Evolutionary conservation across 305 asterid genomes (phyloP), one percentile per base, ranked within the genome.

Genomic region (Withania somnifera): DNA sequence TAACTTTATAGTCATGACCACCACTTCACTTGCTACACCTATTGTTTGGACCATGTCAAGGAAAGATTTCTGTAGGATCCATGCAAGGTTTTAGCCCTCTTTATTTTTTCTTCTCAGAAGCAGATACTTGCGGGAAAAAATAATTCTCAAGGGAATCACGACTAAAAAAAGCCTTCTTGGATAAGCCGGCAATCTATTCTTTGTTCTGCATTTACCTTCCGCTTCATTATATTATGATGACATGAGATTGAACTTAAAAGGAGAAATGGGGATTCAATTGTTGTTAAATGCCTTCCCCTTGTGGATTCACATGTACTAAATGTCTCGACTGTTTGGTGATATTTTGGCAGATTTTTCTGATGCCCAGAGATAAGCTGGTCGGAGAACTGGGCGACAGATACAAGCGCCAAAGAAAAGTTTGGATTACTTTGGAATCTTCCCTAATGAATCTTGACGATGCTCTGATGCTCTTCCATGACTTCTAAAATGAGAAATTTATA

Each of bases 361-460:
- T 92, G 81, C 95, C 97, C 7, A 82, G 75, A 81, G 98, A 91
- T 19, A 91, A 90, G 90, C 94, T 87, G 13, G 87, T 75, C 0
- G 93, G 90, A 17, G 93, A 91, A 57, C 76, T 85, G 79, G 84
- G n/a, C 77, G 84, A 81, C n/a, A 88, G 22, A 63, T 84, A 75
- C 64, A 79, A 50, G 78, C 90, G 85, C 26, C 77, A 81, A 79
- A 63, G 66, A 64, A 87, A 83, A 84, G 89, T 84, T 11, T 88
- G 90, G 86, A 69, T 85, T 54, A 86, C 89, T 58, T 86, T 94
- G 82, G 98, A 91, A 87, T 84, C 93, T 22, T 90, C 94, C 45
- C 83, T 91, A 81, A 81, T 91, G 85, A 87, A 90, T 79, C 89
- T 95, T 50, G 99, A 94, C 71, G 98, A 92, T 58, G 90, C 87